phyloP scores from a whole-genome alignment of 306 rosid genomes.

The Astragalus membranaceus region DNA sequence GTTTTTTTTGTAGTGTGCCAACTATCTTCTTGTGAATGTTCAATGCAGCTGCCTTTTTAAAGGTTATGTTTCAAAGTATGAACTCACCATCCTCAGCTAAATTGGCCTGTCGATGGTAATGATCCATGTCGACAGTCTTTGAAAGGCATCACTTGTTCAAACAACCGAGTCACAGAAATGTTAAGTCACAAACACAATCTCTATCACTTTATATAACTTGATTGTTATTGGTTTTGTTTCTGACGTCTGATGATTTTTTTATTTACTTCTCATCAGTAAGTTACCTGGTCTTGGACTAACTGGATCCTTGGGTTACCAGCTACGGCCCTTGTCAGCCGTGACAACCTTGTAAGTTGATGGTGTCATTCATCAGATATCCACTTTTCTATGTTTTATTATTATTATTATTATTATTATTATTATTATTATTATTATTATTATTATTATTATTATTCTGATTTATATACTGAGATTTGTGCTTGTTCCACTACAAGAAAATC shows the following conservation, averaged over 20 bases:
- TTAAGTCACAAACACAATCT: slow-evolving; percentile 35
- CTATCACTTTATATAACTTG: too few relatives aligned
- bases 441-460: too few relatives aligned
- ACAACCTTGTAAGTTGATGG: too few relatives aligned
- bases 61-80: slow-evolving; percentile 43
- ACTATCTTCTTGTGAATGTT: slow-evolving; percentile 22
- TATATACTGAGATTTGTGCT: too few relatives aligned
- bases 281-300: too few relatives aligned
- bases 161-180: slow-evolving; percentile 80
- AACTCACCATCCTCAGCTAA: slow-evolving; percentile 60
- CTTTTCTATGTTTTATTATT: neutral
- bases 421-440: too few relatives aligned
- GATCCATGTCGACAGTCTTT: slow-evolving; percentile 92
- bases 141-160: slow-evolving; percentile 81
- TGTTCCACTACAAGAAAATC: too few relatives aligned
- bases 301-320: too few relatives aligned
- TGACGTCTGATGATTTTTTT: too few relatives aligned
- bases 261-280: too few relatives aligned
- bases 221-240: too few relatives aligned
- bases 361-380: slow-evolving; percentile 13
- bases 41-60: slow-evolving; percentile 50
- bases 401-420: slow-evolving; percentile 14
- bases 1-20: slow-evolving; percentile 8
- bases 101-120: slow-evolving; percentile 59
- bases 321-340: too few relatives aligned